Evolutionary conservation across 768 basidiomycete genomes (phyloP).

Genomic region (Ramaria rubella): DNA sequence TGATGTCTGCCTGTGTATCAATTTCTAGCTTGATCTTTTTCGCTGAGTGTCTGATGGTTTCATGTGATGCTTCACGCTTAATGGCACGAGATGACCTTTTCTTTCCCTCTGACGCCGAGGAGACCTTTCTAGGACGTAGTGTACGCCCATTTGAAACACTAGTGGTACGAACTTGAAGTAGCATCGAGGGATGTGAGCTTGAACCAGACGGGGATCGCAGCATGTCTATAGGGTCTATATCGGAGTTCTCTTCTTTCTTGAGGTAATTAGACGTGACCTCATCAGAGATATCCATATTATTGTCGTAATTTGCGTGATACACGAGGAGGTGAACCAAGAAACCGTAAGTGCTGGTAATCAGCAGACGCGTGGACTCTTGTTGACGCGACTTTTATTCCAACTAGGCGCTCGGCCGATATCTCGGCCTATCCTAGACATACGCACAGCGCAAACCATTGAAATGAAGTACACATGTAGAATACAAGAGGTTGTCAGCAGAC

Average conservation of each 20-base stretch:
- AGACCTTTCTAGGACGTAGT: not conserved
- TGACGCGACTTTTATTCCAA: slow-evolving; percentile 4
- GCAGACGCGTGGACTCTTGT: slow-evolving; percentile 1
- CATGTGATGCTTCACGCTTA: too few relatives aligned
- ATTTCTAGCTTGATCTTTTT: slow-evolving; percentile 6
- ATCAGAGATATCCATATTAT: not conserved
- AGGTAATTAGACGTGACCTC: not conserved
- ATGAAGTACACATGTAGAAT: not conserved
- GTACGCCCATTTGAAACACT: not conserved
- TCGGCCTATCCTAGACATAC: too few relatives aligned
- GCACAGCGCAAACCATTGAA: too few relatives aligned
- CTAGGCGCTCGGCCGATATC: not conserved
- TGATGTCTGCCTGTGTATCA: not conserved
- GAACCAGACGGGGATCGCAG: not conserved
- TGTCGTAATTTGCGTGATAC: too few relatives aligned
- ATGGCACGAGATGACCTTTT: not conserved
- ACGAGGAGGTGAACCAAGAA: not conserved
- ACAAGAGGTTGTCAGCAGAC: not conserved
- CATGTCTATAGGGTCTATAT: slow-evolving; percentile 4
- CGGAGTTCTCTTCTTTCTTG: not conserved
- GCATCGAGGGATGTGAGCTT: not conserved
- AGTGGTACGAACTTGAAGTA: not conserved
- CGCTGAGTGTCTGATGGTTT: not conserved
- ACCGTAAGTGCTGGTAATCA: not conserved
- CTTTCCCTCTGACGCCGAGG: not conserved